Evolutionary conservation across 2,329 filamentous ascomycete species (phyloP).

Genomic region (Cladosporium phlei): DNA sequence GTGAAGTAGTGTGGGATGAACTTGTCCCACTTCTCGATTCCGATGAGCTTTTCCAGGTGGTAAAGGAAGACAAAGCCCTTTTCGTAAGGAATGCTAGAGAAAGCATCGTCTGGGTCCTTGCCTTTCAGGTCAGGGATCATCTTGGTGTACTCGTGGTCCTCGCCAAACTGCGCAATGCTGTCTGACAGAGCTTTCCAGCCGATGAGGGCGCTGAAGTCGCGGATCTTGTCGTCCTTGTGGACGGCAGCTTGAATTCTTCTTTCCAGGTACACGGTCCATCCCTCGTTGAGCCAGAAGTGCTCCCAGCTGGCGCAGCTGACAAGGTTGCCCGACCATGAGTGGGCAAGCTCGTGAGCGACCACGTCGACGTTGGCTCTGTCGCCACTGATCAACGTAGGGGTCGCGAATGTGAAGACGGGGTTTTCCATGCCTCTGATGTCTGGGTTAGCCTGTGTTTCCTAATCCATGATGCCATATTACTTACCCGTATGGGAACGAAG

Average conservation of each 20-base stretch:
- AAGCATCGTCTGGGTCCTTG: conserved; percentile 91
- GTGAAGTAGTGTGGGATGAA: conserved; percentile 96
- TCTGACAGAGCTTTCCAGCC: conserved; percentile 89
- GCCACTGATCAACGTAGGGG: conserved; percentile 87
- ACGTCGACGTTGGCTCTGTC: conserved; percentile 83
- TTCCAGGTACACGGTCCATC: conserved; percentile 94
- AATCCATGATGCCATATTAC: conserved; percentile 60
- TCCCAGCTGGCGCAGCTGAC: conserved; percentile 77
- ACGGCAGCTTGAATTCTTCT: conserved; percentile 71
- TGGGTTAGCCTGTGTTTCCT: conserved; percentile 14
- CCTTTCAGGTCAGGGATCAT: conserved; percentile 81
- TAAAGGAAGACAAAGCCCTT: conserved; percentile 95
- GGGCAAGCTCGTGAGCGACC: conserved; percentile 77
- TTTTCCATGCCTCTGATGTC: conserved; percentile 48
- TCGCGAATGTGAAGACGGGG: conserved; percentile 90
- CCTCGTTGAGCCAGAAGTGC: conserved; percentile 68
- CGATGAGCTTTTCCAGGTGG: conserved; percentile 79
- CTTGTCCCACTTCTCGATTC: conserved; percentile 81
- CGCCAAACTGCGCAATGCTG: conserved; percentile 70
- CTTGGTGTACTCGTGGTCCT: conserved; percentile 88
- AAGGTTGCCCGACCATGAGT: conserved; percentile 84
- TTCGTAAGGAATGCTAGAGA: conserved; percentile 88
- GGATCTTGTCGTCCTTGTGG: conserved; percentile 73
- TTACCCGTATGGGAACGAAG: conserved; percentile 73
- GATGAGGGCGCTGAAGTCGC: conserved; percentile 92